Evolutionary conservation across 139 green algal species (phyloP).

Genomic region (Chlamydomonas sp.): DNA sequence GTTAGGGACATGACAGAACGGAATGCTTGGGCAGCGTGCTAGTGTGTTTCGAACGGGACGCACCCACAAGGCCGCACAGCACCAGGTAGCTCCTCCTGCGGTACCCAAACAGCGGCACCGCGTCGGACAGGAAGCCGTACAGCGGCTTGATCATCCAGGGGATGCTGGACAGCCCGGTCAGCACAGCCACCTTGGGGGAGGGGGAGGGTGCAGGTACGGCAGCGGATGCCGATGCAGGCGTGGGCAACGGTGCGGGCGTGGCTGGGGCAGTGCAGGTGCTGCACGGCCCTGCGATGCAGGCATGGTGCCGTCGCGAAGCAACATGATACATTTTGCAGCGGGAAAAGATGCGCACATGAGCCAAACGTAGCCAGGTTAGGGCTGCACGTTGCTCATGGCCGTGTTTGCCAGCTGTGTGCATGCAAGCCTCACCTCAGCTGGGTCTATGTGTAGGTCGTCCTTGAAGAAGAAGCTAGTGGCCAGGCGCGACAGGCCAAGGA

Average conservation of each 20-base stretch:
- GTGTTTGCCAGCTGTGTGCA: neutral
- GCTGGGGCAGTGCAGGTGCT: neutral
- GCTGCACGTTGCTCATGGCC: too few relatives aligned
- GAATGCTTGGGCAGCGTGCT: too few relatives aligned
- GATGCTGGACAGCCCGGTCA: constrained; percentile 64
- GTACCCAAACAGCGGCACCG: constrained; percentile 95
- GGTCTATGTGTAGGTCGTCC: constrained; percentile 87
- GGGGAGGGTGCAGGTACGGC: neutral
- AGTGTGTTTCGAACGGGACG: neutral
- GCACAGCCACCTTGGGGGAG: constrained; percentile 67
- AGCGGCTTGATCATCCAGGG: constrained; percentile 96
- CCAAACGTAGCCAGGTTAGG: too few relatives aligned
- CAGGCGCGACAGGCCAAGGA: constrained; percentile 89
- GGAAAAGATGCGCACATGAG: too few relatives aligned
- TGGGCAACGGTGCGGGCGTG: neutral
- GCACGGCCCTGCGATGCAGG: too few relatives aligned
- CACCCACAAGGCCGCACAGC: constrained; percentile 76
- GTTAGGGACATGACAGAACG: too few relatives aligned
- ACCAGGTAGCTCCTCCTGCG: constrained; percentile 87
- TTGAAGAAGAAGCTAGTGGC: constrained; percentile 94
- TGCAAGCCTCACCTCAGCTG: constrained; percentile 73
- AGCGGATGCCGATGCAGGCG: neutral
- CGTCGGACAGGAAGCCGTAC: constrained; percentile 94
- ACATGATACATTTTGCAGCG: too few relatives aligned
- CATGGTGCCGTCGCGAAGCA: too few relatives aligned